A percentile compares a stretch with the other conserved stretches of the same genome.
phyloP scores from a whole-genome alignment of 305 asterid genomes.

The Rubia tinctorum region DNA sequence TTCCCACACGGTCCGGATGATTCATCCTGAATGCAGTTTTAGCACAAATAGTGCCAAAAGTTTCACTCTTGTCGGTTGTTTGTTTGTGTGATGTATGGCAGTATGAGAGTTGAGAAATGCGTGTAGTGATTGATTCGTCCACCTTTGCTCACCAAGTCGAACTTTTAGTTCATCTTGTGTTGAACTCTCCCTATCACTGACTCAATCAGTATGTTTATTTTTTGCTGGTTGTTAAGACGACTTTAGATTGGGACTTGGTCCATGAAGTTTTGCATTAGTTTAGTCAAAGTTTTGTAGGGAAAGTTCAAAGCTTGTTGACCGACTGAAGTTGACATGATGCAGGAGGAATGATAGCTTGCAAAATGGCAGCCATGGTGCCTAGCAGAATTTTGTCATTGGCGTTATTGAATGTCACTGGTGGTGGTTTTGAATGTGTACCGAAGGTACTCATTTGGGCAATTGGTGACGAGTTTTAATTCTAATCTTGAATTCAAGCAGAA shows the following conservation, averaged over 20 bases:
- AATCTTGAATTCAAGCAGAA: not conserved
- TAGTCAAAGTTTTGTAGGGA: not conserved
- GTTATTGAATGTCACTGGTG: conserved; percentile 93
- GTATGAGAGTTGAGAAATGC: not conserved
- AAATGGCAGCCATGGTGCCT: conserved; percentile 87
- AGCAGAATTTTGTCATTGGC: conserved; percentile 74
- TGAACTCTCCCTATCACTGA: not conserved
- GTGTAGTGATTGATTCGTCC: not conserved
- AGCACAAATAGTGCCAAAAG: not conserved
- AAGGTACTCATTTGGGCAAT: conserved; percentile 41
- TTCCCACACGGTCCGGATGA: too few species aligned
- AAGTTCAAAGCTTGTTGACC: not conserved
- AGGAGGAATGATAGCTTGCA: conserved; percentile 98
- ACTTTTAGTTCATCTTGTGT: not conserved
- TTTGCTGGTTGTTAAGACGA: not conserved
- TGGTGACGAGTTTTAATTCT: not conserved
- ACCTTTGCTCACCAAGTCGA: not conserved
- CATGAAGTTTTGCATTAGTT: not conserved
- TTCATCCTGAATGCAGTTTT: too few species aligned
- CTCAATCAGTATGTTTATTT: not conserved
- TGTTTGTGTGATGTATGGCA: not conserved
- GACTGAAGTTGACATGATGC: conserved; percentile 21
- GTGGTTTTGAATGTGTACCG: conserved; percentile 95
- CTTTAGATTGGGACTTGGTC: not conserved
- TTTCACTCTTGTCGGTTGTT: not conserved